Evolutionary conservation across 1,284 basidiomycete genomes (phyloP).

Genomic region (Naganishia liquefaciens): DNA sequence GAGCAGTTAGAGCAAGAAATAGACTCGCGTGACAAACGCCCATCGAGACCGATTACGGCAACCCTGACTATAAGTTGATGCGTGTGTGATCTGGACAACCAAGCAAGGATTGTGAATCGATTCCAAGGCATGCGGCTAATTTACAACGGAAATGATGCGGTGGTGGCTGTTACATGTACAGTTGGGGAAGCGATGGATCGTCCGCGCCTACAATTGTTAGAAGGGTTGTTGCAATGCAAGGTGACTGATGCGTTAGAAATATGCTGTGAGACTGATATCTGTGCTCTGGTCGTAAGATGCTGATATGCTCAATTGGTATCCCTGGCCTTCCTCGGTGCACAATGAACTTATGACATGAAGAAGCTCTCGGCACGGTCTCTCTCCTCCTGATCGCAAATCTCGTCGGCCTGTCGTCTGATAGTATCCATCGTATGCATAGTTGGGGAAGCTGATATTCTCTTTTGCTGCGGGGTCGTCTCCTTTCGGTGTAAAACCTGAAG

Average conservation of each 20-base stretch:
- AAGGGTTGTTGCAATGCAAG: neutral
- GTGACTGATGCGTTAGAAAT: too few relatives aligned
- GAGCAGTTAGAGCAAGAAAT: neutral
- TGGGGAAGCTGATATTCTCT: slow-evolving; percentile 28
- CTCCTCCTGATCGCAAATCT: slow-evolving; percentile 33
- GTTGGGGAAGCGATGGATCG: too few relatives aligned
- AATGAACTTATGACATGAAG: slow-evolving; percentile 21
- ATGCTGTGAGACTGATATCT: neutral
- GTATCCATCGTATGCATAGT: slow-evolving; percentile 31
- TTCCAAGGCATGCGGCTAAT: neutral
- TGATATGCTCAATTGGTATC: neutral
- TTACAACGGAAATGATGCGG: neutral
- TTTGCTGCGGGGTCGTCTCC: slow-evolving; percentile 16
- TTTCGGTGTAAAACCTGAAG: slow-evolving; percentile 10
- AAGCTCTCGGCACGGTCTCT: slow-evolving; percentile 28
- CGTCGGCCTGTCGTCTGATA: slow-evolving; percentile 23
- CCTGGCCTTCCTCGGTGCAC: neutral
- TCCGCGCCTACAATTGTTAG: too few relatives aligned
- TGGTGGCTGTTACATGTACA: neutral
- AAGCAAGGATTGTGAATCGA: neutral
- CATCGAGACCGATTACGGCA: neutral
- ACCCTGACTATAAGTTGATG: neutral
- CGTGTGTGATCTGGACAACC: neutral
- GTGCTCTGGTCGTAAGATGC: neutral
- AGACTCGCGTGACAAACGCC: slow-evolving; percentile 10